phyloP scores from a whole-genome alignment of 257 asterid species.

The Solanum chiquidenum region DNA sequence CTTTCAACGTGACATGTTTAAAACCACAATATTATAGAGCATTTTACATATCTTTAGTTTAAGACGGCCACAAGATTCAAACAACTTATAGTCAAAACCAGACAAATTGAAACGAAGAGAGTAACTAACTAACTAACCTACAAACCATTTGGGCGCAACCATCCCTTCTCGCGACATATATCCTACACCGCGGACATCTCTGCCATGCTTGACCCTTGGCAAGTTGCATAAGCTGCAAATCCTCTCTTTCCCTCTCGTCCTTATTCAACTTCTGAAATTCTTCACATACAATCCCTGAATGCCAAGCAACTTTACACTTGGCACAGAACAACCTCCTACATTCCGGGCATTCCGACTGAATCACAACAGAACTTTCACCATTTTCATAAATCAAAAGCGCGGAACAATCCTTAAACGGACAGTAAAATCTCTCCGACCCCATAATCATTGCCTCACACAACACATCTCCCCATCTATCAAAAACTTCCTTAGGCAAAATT shows the following conservation, averaged over 20 bases:
- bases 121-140: slow-evolving; percentile 3
- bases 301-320: slow-evolving; percentile 56
- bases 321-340: slow-evolving; percentile 54
- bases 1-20: neutral
- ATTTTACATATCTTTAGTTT: neutral
- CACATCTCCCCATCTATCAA: slow-evolving; percentile 68
- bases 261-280: slow-evolving; percentile 31
- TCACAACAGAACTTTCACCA: neutral
- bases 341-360: slow-evolving; percentile 38
- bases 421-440: slow-evolving; percentile 39
- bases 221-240: slow-evolving; percentile 8
- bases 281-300: slow-evolving; percentile 24
- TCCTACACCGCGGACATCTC: slow-evolving; percentile 16
- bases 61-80: neutral
- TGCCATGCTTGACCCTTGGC: slow-evolving; percentile 12
- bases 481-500: slow-evolving; percentile 45
- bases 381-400: slow-evolving; percentile 39
- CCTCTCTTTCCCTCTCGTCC: slow-evolving; percentile 8
- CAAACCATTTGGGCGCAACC: slow-evolving; percentile 12
- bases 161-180: neutral
- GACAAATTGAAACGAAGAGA: neutral
- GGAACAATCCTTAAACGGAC: slow-evolving; percentile 60
- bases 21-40: neutral
- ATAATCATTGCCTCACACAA: slow-evolving; percentile 47
- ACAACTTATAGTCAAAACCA: neutral